Evolutionary conservation across 2,329 filamentous ascomycete genomes (phyloP), one percentile per base, ranked within the genome.

Genomic region (Fusarium subtropicale): DNA sequence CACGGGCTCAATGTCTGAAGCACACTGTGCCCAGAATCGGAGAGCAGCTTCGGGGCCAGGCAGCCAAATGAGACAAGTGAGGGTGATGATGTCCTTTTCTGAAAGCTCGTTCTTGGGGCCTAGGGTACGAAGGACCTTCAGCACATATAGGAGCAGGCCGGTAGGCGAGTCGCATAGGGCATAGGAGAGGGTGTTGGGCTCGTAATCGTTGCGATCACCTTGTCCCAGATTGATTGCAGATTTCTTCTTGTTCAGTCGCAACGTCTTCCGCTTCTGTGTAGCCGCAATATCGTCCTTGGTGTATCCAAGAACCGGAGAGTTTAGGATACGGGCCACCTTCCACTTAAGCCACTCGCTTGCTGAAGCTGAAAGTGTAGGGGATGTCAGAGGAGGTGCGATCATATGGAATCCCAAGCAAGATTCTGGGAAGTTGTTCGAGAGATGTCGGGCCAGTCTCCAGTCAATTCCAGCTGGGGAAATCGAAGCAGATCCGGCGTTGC

Each of bases 41-140:
- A 90, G 77, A 5, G 84, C 84, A 3, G 84, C 84, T 72, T 91
- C 89, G 0, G 88, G 88, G 0, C 89, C 90, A 0, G 90, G 89
- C 1, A 92, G 77, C 90, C 90, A 92, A 24, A 88, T 85, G 30
- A 91, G 78, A 74, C 87, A 85, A 2, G 87, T 85, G 71, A 90
- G 80, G 20, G 87, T 87, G 60, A 92, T 81, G 26, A 91, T 80
- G 56, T 91, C 87, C 16, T 81, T 79, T 5, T 81, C 79, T 3
- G 81, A 80, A 52, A 87, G 81, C 18, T 80, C 78, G 57, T 81
- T 76, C 59, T 78, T 75, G 0, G 82, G 79, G 4, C 78, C 81
- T 5, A 81, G 74, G 2, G 80, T 76, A 18, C 81, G 79, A 53
- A 88, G 75, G 3, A 80, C 77, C 71, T 82, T 83, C 60, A 88